Evolutionary conservation across 139 green algal genomes (phyloP), one percentile per base, ranked within the genome.

Genomic region (Desmodesmus armatus): DNA sequence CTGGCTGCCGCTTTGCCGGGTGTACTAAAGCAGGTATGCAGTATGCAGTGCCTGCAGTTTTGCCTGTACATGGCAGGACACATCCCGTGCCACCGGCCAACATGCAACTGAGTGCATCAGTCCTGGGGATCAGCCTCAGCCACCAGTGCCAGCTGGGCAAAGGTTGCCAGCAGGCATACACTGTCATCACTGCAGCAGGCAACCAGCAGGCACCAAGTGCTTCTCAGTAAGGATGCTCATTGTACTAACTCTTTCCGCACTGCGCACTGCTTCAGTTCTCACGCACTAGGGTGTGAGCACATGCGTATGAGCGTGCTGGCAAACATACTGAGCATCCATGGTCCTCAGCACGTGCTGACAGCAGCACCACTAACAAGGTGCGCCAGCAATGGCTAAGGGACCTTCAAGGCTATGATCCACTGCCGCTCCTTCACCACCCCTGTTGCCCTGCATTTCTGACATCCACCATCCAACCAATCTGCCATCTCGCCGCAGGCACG

Each of bases 1-100:
- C 76, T 82, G 29, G 76, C 76, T 19, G 35, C 55, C 5, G 76
- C 76, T 15, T 72, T 82, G 76, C 25, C 9, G 13, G 11, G 13
- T 31, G 35, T 55, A 55, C 71, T 31, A 40, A 40, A 65, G 43
- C 41, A 40, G 41, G 25, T 29, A 43, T n/a, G n/a, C n/a, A n/a
- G n/a, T n/a, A n/a, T n/a, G n/a, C n/a, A n/a, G n/a, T n/a, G n/a
- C n/a, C n/a, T n/a, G n/a, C n/a, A n/a, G n/a, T n/a, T n/a, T n/a
- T n/a, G n/a, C n/a, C n/a, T n/a, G n/a, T n/a, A n/a, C n/a, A n/a
- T n/a, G n/a, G n/a, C n/a, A n/a, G n/a, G n/a, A n/a, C n/a, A n/a
- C n/a, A n/a, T n/a, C n/a, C n/a, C n/a, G n/a, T n/a, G n/a, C n/a
- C n/a, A n/a, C n/a, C n/a, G n/a, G n/a, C n/a, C n/a, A n/a, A n/a